Conservation (phyloP, 2,329 filamentous ascomycete species). For the Cladophialophora psammophila region DNA sequence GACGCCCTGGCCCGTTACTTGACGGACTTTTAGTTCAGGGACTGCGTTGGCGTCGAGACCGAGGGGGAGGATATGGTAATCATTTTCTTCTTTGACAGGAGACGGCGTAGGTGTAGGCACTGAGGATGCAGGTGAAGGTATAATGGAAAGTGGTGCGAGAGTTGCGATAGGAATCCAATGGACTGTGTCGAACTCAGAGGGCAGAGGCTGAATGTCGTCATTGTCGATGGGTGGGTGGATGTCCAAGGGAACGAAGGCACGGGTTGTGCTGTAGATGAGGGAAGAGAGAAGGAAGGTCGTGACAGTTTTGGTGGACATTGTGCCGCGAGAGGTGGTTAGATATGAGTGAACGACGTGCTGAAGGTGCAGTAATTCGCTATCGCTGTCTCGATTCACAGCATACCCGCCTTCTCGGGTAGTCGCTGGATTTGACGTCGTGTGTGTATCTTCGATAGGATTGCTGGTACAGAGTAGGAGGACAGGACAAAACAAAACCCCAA, state of each 20-base stretch:
- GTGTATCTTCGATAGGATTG: neutral
- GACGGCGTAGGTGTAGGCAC: conserved; percentile 20
- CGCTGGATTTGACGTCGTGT: neutral
- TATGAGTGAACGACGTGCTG: neutral
- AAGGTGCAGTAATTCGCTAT: neutral
- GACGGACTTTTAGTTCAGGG: conserved; percentile 34
- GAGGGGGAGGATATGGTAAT: conserved; percentile 28
- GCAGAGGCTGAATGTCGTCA: conserved; percentile 17
- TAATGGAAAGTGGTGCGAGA: conserved; percentile 11
- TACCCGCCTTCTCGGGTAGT: neutral
- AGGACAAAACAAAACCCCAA: neutral
- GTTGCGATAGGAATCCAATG: conserved; percentile 33
- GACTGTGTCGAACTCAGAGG: conserved; percentile 27
- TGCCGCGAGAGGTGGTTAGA: neutral
- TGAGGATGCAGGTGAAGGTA: conserved; percentile 5
- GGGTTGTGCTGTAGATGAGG: conserved; percentile 28
- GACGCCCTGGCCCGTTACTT: conserved; percentile 43
- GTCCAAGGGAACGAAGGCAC: conserved; percentile 30
- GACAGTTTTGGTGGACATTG: neutral
- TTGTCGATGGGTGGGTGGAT: conserved; percentile 21
- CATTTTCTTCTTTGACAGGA: conserved; percentile 9
- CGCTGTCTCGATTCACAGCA: neutral
- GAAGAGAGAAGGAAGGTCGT: conserved; percentile 30
- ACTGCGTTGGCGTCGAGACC: conserved; percentile 28
- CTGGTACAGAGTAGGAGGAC: neutral